A percentile compares a stretch with the other conserved stretches of the same genome.
Conservation (phyloP, 208 protist species). For the Leptomonas pyrrhocoris region DNA sequence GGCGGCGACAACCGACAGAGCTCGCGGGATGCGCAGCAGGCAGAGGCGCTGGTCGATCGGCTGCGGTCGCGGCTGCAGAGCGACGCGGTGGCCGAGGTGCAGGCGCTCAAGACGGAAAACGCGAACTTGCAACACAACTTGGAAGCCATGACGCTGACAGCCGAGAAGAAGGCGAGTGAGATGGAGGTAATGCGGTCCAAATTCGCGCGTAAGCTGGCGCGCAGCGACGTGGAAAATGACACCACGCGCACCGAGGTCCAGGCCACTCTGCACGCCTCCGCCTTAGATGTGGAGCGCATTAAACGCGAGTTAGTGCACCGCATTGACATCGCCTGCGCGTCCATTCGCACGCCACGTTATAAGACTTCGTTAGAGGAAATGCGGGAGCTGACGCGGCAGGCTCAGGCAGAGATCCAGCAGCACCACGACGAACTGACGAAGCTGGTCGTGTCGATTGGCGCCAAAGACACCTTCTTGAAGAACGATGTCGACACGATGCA, state of each 20-base stretch:
- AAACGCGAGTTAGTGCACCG: conserved; percentile 72
- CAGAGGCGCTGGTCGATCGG: conserved; percentile 42
- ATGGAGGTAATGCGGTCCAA: conserved; percentile 63
- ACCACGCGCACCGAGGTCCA: conserved; percentile 61
- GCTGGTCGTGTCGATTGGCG: conserved; percentile 76
- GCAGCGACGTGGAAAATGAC: conserved; percentile 73
- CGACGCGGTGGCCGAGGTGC: conserved; percentile 53
- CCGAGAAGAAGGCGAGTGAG: conserved; percentile 64
- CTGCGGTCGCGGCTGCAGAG: conserved; percentile 47
- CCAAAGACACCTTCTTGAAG: conserved; percentile 72
- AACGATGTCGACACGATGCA: conserved; percentile 84
- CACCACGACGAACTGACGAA: conserved; percentile 76
- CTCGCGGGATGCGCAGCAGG: conserved; percentile 26
- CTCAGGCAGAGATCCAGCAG: conserved; percentile 72
- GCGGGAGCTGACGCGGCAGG: conserved; percentile 58
- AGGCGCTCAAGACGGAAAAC: conserved; percentile 51
- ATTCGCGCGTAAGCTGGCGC: conserved; percentile 53
- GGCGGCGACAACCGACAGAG: conserved; percentile 24
- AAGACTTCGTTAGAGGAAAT: conserved; percentile 73
- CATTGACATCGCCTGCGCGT: conserved; percentile 67
- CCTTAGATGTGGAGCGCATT: conserved; percentile 73
- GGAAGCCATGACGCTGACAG: conserved; percentile 53
- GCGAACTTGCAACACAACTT: conserved; percentile 51
- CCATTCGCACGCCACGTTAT: conserved; percentile 78
- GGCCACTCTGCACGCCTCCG: conserved; percentile 43